These are phyloP conservation scores for Neonothopanus nambi DNA, from an alignment of 1,284 basidiomycete genomes.

Conservation along the genomic window DNA sequence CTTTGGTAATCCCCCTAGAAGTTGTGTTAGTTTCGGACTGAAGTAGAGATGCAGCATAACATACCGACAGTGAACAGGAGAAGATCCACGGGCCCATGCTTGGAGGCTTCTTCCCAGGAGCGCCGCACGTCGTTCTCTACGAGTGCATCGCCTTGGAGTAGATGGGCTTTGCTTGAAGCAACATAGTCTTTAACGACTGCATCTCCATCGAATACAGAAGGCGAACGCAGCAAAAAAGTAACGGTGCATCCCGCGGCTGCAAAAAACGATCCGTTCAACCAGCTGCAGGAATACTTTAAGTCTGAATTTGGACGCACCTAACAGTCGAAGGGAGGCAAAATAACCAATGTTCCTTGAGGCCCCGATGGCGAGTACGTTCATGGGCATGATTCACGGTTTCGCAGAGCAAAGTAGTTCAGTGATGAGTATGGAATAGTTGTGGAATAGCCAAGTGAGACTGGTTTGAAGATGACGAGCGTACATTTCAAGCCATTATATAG, in stretches of 20 bases:
- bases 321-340: conserved; percentile 47
- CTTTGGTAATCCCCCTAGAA: conserved; percentile 38
- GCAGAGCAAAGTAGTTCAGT: no score
- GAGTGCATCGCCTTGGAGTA: conserved; percentile 55
- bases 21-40: background rate
- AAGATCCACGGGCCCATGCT: conserved; percentile 38
- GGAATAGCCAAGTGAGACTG: no score
- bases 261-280: no score
- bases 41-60: conserved; percentile 18
- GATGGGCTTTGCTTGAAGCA: conserved; percentile 40
- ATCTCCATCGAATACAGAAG: conserved; percentile 47
- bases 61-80: conserved; percentile 53
- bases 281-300: no score
- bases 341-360: conserved; percentile 69
- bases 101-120: conserved; percentile 44
- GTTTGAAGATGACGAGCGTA: no score
- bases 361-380: conserved; percentile 50
- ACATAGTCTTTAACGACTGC: conserved; percentile 41
- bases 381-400: background rate
- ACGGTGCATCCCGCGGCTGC: conserved; percentile 48
- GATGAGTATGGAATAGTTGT: no score
- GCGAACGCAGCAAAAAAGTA: conserved; percentile 50
- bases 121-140: conserved; percentile 41
- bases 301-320: conserved; percentile 38
- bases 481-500: no score